Base-by-base conservation (phyloP, 2,329 filamentous ascomycete species). In the Escovopsis sp. region DNA sequence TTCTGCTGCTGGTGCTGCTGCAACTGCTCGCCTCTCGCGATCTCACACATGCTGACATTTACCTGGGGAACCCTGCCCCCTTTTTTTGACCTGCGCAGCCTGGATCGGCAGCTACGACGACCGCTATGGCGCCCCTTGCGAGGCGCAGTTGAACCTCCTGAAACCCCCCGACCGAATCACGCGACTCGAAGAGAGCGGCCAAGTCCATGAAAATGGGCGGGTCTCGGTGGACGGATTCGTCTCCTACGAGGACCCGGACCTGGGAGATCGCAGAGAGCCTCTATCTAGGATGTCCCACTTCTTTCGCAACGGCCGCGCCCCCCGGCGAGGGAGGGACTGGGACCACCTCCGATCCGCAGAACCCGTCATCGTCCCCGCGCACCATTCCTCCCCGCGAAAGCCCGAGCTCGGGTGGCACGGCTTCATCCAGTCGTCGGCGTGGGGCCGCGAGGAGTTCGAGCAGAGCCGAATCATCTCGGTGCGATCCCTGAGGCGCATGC, bases 291-390 rank as follows among this genome's bases (percentile, higher is more conserved):
- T 72, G 15, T 62, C 65, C 35, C 57, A 60, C 35, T 52, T 71
- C 16, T 58, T 72, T 35, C 56, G 54, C 45, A 50, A 68, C 43
- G 61, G 68, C 31, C 63, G 62, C 52, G 51, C 64, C 50, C 57
- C 57, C 17, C 52, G 46, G 43, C 53, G 50, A 32, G 69, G 69
- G 3, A 62, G 68, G 39, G 65, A 65, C 54, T 75, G 70, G 70
- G 71, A 76, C 45, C 69, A 76, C 45, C 50, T 75, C 35, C 66
- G 71, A 35, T 66, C 68, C 3, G 61, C 66, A 25, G 70, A 75
- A 39, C 70, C 71, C 4, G 69, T 75, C 42, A 72, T 76, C 42
- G 66, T 74, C 33, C 58, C 68, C 17, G 58, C 60, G 28, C 63
- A 66, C 41, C 54, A 55, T 38, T 57, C 61, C 11, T 49, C 57